phyloP scores from a whole-genome alignment of 257 asterid species.

The Solanum lignicaule region DNA sequence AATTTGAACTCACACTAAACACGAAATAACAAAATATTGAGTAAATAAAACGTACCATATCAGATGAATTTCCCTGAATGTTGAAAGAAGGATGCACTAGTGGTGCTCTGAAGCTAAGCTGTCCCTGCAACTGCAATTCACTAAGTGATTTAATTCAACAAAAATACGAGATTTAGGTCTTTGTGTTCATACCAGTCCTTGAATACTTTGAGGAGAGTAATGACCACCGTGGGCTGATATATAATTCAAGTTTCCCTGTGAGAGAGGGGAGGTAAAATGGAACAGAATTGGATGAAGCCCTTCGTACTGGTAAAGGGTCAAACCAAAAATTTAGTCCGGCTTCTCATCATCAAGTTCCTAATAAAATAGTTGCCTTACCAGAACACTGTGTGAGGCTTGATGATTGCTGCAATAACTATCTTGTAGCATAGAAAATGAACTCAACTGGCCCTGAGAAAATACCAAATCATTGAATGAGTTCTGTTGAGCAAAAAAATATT shows the following conservation, averaged over 20 bases:
- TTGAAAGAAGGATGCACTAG: conserved; percentile 19
- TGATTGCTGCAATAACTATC: conserved; percentile 21
- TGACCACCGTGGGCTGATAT: conserved; percentile 8
- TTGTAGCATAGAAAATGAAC: conserved; percentile 18
- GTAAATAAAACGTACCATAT: not conserved
- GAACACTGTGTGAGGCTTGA: conserved; percentile 20
- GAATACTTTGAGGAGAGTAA: conserved; percentile 15
- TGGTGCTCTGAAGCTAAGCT: conserved; percentile 14
- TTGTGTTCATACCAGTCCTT: conserved; percentile 11
- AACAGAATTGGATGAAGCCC: not conserved
- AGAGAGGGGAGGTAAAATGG: not conserved
- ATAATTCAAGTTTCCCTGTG: conserved; percentile 17
- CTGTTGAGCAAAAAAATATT: not conserved
- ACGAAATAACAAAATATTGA: not conserved
- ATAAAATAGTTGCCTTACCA: conserved; percentile 13
- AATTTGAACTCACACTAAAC: not conserved
- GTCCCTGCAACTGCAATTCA: conserved; percentile 24
- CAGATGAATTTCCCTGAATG: conserved; percentile 16
- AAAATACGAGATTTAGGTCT: not conserved
- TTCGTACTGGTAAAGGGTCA: not conserved
- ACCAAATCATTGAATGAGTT: not conserved
- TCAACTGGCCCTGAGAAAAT: conserved; percentile 18
- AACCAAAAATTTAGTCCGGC: not conserved
- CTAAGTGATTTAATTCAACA: not conserved
- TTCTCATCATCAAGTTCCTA: not conserved